These are phyloP conservation scores for Colletotrichum liaoningense DNA, from an alignment of 2,329 filamentous ascomycete genomes.

Conservation along the genomic window DNA sequence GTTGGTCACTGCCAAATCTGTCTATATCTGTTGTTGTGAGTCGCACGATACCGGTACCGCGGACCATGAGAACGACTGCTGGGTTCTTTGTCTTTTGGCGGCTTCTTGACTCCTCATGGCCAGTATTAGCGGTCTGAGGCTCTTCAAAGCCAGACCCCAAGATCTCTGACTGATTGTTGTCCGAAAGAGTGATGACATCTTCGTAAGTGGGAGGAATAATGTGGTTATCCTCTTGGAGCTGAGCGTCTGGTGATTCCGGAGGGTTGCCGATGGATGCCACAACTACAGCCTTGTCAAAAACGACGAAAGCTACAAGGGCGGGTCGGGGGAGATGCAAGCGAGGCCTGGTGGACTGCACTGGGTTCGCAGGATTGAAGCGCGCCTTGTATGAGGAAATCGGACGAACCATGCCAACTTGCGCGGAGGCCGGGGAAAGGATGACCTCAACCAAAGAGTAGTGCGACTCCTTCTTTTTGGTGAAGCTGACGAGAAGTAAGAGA, in stretches of 20 bases:
- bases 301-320: slow-evolving; percentile 82
- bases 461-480: slow-evolving; percentile 62
- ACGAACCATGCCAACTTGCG: slow-evolving; percentile 74
- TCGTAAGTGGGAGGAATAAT: slow-evolving; percentile 78
- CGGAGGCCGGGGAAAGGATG: slow-evolving; percentile 64
- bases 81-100: slow-evolving; percentile 71
- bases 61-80: slow-evolving; percentile 69
- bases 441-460: slow-evolving; percentile 84
- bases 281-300: slow-evolving; percentile 83
- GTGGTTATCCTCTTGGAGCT: slow-evolving; percentile 77
- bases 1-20: slow-evolving; percentile 67
- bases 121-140: slow-evolving; percentile 47
- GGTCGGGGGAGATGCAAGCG: slow-evolving; percentile 83
- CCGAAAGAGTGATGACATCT: slow-evolving; percentile 85
- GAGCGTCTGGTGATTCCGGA: slow-evolving; percentile 79
- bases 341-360: slow-evolving; percentile 60
- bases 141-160: slow-evolving; percentile 74
- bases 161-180: slow-evolving; percentile 72
- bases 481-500: slow-evolving; percentile 70
- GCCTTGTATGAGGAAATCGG: slow-evolving; percentile 74
- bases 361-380: slow-evolving; percentile 56
- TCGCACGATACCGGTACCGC: slow-evolving; percentile 71
- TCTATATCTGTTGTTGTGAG: slow-evolving; percentile 69
- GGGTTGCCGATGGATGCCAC: slow-evolving; percentile 78
- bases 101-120: slow-evolving; percentile 59